phyloP scores from a whole-genome alignment of 371 early-diverging fungal species.

The Batrachochytrium dendrobatidis region DNA sequence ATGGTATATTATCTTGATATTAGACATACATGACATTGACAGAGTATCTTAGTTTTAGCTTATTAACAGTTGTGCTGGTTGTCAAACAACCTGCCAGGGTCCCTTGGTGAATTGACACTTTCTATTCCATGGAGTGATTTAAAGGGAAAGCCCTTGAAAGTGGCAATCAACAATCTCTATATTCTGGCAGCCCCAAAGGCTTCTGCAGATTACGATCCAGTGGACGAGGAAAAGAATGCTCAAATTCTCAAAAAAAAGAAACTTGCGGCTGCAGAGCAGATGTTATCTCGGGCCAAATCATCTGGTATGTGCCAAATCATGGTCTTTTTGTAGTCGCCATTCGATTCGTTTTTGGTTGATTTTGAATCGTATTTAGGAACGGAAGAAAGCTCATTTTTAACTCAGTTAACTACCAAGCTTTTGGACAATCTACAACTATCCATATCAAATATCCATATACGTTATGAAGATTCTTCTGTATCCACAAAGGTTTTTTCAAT shows the following conservation, averaged over 20 bases:
- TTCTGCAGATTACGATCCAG: constrained; percentile 69
- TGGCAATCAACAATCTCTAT: constrained; percentile 82
- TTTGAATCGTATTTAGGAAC: neutral
- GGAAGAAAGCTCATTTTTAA: constrained; percentile 31
- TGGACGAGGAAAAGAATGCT: constrained; percentile 71
- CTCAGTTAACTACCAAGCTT: constrained; percentile 79
- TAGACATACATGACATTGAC: neutral
- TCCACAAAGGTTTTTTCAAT: neutral
- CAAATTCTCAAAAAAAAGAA: constrained; percentile 76
- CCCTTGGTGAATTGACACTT: constrained; percentile 84
- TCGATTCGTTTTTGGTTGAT: neutral
- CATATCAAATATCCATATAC: constrained; percentile 89
- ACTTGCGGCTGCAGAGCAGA: constrained; percentile 71
- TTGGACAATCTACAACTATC: constrained; percentile 93
- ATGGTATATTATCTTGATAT: constrained; percentile 51
- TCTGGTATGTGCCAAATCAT: neutral
- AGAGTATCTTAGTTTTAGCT: neutral
- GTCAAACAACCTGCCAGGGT: constrained; percentile 46
- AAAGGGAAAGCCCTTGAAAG: constrained; percentile 84
- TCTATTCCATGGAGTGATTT: constrained; percentile 96
- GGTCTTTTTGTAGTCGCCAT: neutral
- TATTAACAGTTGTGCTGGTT: neutral
- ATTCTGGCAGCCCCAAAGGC: constrained; percentile 79
- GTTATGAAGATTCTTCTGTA: constrained; percentile 76
- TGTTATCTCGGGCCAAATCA: constrained; percentile 33